phyloP scores from a whole-genome alignment of 176 grass and related monocot species.

The Avena atlantica region DNA sequence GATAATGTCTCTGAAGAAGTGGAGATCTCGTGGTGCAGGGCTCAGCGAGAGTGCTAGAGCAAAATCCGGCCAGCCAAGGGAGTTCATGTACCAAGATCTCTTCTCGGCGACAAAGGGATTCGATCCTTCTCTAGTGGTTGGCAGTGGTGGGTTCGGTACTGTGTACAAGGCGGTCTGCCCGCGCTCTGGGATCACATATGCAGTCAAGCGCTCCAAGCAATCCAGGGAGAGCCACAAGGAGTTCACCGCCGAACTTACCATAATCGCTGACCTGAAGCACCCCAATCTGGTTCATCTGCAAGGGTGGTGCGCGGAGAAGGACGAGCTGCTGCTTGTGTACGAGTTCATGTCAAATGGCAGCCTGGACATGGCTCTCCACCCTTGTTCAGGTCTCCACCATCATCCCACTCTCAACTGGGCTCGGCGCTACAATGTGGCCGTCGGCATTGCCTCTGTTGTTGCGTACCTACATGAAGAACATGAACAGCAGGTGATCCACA shows the following conservation, averaged over 20 bases:
- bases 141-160: constrained; percentile 51
- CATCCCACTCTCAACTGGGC: constrained; percentile 39
- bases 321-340: constrained; percentile 63
- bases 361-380: constrained; percentile 55
- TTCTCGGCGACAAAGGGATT: constrained; percentile 48
- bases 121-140: constrained; percentile 52
- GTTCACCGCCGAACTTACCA: constrained; percentile 54
- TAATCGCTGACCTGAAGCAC: constrained; percentile 57
- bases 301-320: constrained; percentile 56
- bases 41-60: constrained; percentile 5
- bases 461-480: constrained; percentile 56
- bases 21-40: background rate
- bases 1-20: constrained; percentile 49
- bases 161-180: constrained; percentile 53
- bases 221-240: constrained; percentile 50
- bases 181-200: constrained; percentile 41
- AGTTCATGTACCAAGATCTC: constrained; percentile 55
- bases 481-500: constrained; percentile 61
- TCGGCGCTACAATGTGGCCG: constrained; percentile 53
- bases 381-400: constrained; percentile 5
- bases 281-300: constrained; percentile 63
- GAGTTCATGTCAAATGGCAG: constrained; percentile 64
- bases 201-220: constrained; percentile 58
- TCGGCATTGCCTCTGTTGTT: constrained; percentile 50
- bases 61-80: constrained; percentile 38